Conservation (phyloP, 2,329 filamentous ascomycete genomes). For the Ustilaginoidea virens region DNA sequence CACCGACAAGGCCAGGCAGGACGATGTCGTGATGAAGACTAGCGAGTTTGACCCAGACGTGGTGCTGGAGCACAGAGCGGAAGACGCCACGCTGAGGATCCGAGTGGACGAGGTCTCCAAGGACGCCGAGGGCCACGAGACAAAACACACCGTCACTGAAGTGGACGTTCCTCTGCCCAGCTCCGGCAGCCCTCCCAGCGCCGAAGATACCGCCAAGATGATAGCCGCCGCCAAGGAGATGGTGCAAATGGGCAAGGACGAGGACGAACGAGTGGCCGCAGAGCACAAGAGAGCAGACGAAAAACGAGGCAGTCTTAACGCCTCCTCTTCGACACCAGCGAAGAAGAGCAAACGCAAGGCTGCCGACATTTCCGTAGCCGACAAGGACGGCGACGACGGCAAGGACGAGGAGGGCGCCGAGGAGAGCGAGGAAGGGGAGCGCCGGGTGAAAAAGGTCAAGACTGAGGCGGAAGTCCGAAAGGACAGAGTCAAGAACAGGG, state of each 20-base stretch:
- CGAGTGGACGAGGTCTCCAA: constrained; percentile 49
- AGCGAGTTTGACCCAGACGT: constrained; percentile 32
- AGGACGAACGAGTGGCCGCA: constrained; percentile 24
- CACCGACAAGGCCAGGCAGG: constrained; percentile 13
- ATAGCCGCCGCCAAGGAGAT: constrained; percentile 76
- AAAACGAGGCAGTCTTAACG: constrained; percentile 18
- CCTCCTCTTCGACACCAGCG: constrained; percentile 16
- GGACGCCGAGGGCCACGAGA: constrained; percentile 41
- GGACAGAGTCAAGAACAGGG: constrained; percentile 73
- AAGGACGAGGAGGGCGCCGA: constrained; percentile 10
- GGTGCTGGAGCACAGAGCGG: constrained; percentile 35
- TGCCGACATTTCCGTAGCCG: constrained; percentile 53
- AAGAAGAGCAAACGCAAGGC: constrained; percentile 59
- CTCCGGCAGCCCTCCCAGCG: constrained; percentile 51
- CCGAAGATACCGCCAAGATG: constrained; percentile 69
- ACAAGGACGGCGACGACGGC: constrained; percentile 32
- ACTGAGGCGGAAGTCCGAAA: constrained; percentile 71
- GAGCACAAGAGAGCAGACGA: constrained; percentile 22
- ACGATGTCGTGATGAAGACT: constrained; percentile 26
- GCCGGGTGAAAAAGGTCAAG: constrained; percentile 59
- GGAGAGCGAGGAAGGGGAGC: constrained; percentile 24
- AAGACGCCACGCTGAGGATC: constrained; percentile 49
- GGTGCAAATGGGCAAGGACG: constrained; percentile 53
- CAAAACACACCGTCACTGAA: constrained; percentile 57
- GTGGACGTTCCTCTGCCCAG: constrained; percentile 51